phyloP scores from a whole-genome alignment of 371 early-diverging fungal genomes.

The Apophysomyces ossiformis region DNA sequence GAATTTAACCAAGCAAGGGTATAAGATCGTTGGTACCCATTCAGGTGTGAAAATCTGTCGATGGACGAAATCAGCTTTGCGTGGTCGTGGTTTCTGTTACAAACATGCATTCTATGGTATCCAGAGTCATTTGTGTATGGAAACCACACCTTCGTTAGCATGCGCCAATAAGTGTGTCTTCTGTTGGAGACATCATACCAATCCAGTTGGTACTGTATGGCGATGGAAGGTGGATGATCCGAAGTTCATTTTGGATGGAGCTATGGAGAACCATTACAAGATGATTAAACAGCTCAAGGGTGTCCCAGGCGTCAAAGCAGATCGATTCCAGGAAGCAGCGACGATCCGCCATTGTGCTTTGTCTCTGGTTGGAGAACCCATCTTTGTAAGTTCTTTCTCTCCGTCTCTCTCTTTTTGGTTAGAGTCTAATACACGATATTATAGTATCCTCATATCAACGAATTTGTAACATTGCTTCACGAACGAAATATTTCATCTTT shows the following conservation, averaged over 20 bases:
- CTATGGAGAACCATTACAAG: constrained; percentile 75
- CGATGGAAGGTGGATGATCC: constrained; percentile 83
- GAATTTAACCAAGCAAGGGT: constrained; percentile 79
- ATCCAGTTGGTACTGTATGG: constrained; percentile 79
- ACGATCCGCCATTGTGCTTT: constrained; percentile 76
- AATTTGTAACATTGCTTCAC: constrained; percentile 74
- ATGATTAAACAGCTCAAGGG: constrained; percentile 85
- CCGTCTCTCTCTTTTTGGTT: too few relatives aligned
- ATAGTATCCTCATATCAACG: constrained; percentile 84
- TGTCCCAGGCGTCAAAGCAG: constrained; percentile 78
- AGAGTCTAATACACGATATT: too few relatives aligned
- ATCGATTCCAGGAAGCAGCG: constrained; percentile 76
- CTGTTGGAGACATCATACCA: constrained; percentile 85
- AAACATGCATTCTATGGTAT: constrained; percentile 79
- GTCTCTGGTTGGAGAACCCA: constrained; percentile 79
- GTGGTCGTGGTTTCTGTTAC: constrained; percentile 84
- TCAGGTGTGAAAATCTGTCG: constrained; percentile 85
- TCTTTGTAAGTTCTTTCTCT: constrained; percentile 54
- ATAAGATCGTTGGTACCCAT: constrained; percentile 80
- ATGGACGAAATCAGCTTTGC: constrained; percentile 81
- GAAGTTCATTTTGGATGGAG: constrained; percentile 74
- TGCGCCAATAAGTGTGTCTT: constrained; percentile 87
- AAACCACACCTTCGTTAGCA: constrained; percentile 74
- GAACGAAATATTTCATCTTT: constrained; percentile 76
- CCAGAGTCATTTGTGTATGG: constrained; percentile 72